Percentiles rank a stretch among this genome's conserved stretches.
These are phyloP conservation scores for Brassica balearica DNA, from an alignment of 441 rosid species.

Conservation along the genomic window DNA sequence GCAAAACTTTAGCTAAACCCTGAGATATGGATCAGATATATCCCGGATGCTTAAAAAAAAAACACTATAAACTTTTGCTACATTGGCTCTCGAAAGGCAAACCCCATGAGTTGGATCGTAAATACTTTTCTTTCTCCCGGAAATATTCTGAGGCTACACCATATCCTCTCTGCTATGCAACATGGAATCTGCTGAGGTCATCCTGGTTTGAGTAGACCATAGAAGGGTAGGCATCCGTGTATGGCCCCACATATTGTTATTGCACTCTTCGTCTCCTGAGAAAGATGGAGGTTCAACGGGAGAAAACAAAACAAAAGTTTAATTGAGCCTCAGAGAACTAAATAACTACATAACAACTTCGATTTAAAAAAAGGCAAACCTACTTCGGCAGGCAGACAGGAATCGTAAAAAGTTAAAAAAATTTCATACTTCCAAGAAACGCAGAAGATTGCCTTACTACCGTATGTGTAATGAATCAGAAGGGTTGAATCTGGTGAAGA, in stretches of 20 bases:
- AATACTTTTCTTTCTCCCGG: slow-evolving; percentile 52
- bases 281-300: slow-evolving; percentile 59
- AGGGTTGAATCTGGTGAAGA: neutral
- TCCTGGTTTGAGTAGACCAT: slow-evolving; percentile 59
- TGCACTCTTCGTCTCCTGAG: slow-evolving; percentile 61
- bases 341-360: no score
- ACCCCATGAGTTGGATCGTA: slow-evolving; percentile 72
- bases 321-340: no score
- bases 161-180: slow-evolving; percentile 53
- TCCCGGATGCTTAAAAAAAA: neutral
- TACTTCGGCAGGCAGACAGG: neutral
- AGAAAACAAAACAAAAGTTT: slow-evolving; percentile 22
- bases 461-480: neutral
- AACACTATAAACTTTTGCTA: slow-evolving; percentile 29
- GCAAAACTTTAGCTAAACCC: slow-evolving; percentile 9
- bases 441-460: neutral
- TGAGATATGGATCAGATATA: slow-evolving; percentile 1
- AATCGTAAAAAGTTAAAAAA: neutral
- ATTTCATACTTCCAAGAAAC: no score
- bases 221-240: slow-evolving; percentile 58
- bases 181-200: slow-evolving; percentile 62
- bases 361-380: neutral
- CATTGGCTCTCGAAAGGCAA: slow-evolving; percentile 69
- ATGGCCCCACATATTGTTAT: slow-evolving; percentile 60
- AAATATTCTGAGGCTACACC: slow-evolving; percentile 50